Percentiles rank a stretch among this genome's conserved stretches.
phyloP scores from a whole-genome alignment of 768 basidiomycete genomes.

The Leccinum pellstonianum region DNA sequence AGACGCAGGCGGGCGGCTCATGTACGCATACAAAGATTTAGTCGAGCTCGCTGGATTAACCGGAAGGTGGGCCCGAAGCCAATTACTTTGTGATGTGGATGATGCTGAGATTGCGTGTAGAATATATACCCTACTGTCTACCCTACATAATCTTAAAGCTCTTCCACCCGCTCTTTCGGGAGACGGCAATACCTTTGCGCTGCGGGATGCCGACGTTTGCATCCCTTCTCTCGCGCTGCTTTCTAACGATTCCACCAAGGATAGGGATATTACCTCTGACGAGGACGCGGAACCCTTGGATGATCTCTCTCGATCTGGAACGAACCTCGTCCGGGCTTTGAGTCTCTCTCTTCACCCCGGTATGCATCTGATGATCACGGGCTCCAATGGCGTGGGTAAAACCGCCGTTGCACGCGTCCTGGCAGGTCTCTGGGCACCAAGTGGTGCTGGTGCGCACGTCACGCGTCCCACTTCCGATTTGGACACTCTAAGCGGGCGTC shows the following conservation, averaged over 20 bases:
- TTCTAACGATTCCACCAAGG: background rate
- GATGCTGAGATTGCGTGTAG: conserved; percentile 36
- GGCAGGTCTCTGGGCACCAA: conserved; percentile 83
- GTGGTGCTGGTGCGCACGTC: conserved; percentile 35
- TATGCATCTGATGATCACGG: conserved; percentile 92
- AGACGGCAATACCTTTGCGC: conserved; percentile 48
- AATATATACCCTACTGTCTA: conserved; percentile 84
- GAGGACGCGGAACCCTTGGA: conserved; percentile 18
- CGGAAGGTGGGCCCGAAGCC: conserved; percentile 35
- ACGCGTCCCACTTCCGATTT: conserved; percentile 25
- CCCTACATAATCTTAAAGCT: conserved; percentile 70
- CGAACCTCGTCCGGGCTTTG: conserved; percentile 66
- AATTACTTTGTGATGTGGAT: background rate
- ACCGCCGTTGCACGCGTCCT: conserved; percentile 86
- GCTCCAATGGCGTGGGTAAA: conserved; percentile 91
- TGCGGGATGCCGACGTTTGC: conserved; percentile 70
- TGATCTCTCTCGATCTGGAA: conserved; percentile 21
- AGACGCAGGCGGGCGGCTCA: conserved; percentile 91
- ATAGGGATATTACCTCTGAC: background rate
- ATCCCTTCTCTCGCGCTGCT: conserved; percentile 42
- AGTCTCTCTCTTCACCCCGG: conserved; percentile 61
- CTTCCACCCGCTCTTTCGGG: conserved; percentile 40
- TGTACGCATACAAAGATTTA: conserved; percentile 96
- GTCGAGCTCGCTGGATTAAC: conserved; percentile 95
- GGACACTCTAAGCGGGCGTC: conserved; percentile 33